Conservation (phyloP, 805 yeast genomes). For the Scheffersomyces lignosus region DNA sequence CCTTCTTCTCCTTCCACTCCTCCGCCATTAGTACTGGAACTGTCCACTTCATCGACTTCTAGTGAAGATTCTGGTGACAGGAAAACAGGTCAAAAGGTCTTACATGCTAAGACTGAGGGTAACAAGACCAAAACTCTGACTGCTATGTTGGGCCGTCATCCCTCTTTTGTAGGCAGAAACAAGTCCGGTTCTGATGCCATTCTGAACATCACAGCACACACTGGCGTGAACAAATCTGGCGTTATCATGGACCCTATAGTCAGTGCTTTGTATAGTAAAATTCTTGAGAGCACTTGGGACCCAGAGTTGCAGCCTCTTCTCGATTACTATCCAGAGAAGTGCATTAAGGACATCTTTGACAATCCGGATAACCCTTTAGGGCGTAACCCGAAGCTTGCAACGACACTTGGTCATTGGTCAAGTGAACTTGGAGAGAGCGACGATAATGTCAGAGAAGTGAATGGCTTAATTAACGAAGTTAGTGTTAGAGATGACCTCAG, state of each 20-base stretch:
- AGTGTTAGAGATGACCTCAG: conserved; percentile 37
- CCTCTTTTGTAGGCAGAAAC: background rate
- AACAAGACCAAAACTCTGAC: background rate
- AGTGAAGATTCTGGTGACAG: background rate
- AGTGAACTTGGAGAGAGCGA: conserved; percentile 12
- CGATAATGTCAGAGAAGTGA: conserved; percentile 24
- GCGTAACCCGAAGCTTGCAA: conserved; percentile 12
- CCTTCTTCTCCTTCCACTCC: background rate
- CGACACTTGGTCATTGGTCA: conserved; percentile 7
- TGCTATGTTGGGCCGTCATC: background rate
- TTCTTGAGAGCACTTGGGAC: conserved; percentile 65
- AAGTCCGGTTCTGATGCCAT: background rate
- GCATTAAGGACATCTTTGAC: conserved; percentile 71
- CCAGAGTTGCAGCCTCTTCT: conserved; percentile 41
- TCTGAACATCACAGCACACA: background rate
- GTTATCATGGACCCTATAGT: conserved; percentile 50
- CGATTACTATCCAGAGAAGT: conserved; percentile 65
- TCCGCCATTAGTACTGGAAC: background rate
- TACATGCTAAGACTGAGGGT: background rate
- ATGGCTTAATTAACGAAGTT: conserved; percentile 41
- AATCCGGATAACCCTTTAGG: conserved; percentile 48
- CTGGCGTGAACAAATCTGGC: conserved; percentile 1
- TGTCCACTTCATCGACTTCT: background rate
- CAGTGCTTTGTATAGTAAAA: conserved; percentile 49
- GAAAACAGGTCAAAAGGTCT: background rate